phyloP scores from a whole-genome alignment of 2,329 filamentous ascomycete species.

The Fusarium sp. region DNA sequence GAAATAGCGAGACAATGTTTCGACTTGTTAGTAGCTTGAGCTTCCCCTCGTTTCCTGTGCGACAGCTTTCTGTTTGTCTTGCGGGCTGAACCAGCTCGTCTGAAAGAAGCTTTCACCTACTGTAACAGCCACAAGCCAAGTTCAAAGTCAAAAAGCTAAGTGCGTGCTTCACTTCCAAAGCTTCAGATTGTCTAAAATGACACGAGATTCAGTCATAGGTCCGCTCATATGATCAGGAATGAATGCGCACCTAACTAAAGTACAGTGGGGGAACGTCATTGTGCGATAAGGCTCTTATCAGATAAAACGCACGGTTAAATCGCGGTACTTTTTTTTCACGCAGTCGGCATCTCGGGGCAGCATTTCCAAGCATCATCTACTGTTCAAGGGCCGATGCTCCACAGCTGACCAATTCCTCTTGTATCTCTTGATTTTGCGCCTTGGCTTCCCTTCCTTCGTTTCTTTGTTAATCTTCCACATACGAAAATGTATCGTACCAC shows the following conservation, averaged over 20 bases:
- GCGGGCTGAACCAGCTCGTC: conserved; percentile 13
- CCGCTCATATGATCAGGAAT: conserved; percentile 26
- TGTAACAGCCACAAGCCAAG: conserved; percentile 20
- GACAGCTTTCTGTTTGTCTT: conserved; percentile 26
- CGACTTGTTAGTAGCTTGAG: conserved; percentile 6
- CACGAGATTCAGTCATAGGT: not conserved
- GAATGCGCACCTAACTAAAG: conserved; percentile 20
- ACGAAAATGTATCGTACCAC: conserved; percentile 68
- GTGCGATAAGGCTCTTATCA: conserved; percentile 43
- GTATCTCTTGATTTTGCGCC: conserved; percentile 23
- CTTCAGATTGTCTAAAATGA: not conserved
- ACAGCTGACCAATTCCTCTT: conserved; percentile 47
- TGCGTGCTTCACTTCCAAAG: conserved; percentile 1
- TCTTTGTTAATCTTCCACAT: conserved; percentile 5
- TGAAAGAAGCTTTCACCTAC: conserved; percentile 29
- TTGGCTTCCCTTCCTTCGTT: conserved; percentile 14
- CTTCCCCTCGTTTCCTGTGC: conserved; percentile 42
- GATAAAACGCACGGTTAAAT: conserved; percentile 37
- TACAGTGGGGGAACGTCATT: conserved; percentile 39
- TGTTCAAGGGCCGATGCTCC: conserved; percentile 30
- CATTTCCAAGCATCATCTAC: conserved; percentile 39
- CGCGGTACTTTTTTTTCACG: conserved; percentile 40
- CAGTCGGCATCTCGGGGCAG: conserved; percentile 30
- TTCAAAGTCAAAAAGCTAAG: conserved; percentile 19
- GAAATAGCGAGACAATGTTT: conserved; percentile 18